Evolutionary conservation across 768 basidiomycete genomes (phyloP), one percentile per base, ranked within the genome.

Genomic region (Saitozyma sp.): DNA sequence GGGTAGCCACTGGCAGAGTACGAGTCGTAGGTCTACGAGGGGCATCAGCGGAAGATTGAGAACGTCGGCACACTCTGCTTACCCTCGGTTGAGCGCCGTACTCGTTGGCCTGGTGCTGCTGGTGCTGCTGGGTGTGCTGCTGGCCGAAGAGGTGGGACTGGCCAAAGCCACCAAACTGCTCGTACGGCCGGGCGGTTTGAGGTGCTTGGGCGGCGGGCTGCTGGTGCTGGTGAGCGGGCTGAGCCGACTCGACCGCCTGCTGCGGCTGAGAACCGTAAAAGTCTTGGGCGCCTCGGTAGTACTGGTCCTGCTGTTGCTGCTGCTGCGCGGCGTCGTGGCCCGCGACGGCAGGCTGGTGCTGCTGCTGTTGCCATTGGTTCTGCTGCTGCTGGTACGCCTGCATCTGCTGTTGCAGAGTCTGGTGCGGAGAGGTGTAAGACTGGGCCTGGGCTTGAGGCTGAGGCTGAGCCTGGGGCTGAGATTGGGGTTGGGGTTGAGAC

Each of bases 1-100:
- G 74, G 71, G 69, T 79, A 79, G 6, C 78, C 78, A 43, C 64
- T 66, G n/a, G 72, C 71, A 52, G 70, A 51, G 64, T 78, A 79
- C 14, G 78, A 77, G 59, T 79, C 78, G 62, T 79, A 79, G 9
- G 69, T 50, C 64, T 71, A 59, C 9, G 9, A 19, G 16, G 16
- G 43, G 59, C 53, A 58, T 53, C 63, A 62, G 29, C 48, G 17
- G 9, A n/a, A 50, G 16, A 8, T 43, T 37, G 39, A 16, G 2
- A 16, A 45, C 2, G 29, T 37, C 9, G 10, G 67, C 75, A 67
- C 54, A 78, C 75, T 49, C 73, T 54, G 40, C 76, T 29, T 29
- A 29, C 29, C 29, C 29, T 29, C 29, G 29, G 29, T 29, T 29
- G 29, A 29, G 29, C 72, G 46, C 68, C 69, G 60, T 72, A 76